Conservation (phyloP, 2,329 filamentous ascomycete genomes). For the Akanthomyces dipterigenus region DNA sequence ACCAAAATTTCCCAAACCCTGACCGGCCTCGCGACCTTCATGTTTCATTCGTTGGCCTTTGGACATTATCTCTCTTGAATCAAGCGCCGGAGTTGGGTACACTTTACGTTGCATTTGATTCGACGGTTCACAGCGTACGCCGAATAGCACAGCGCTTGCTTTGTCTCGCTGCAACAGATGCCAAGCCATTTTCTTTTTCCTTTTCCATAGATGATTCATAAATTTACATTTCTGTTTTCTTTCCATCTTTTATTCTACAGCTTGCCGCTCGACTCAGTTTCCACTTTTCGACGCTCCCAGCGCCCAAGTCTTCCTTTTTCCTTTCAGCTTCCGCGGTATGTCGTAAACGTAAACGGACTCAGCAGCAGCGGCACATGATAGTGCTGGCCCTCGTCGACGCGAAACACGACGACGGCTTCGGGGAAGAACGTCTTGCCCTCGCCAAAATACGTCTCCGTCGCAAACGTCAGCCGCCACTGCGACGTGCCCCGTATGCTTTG, state of each 20-base stretch:
- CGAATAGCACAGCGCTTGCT: not conserved
- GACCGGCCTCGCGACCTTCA: not conserved
- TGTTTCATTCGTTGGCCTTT: not conserved
- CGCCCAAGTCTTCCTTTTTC: conserved; percentile 12
- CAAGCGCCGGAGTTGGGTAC: conserved; percentile 9
- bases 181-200: not conserved
- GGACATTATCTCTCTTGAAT: not conserved
- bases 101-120: not conserved
- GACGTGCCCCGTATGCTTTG: conserved; percentile 37
- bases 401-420: conserved; percentile 49
- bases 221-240: not conserved
- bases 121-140: conserved; percentile 8
- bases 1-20: not conserved
- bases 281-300: not conserved
- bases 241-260: not conserved
- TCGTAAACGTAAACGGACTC: conserved; percentile 74
- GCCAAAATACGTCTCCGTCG: conserved; percentile 66
- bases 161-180: not conserved
- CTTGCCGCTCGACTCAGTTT: not conserved
- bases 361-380: conserved; percentile 76
- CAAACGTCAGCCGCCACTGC: conserved; percentile 64
- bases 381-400: conserved; percentile 52
- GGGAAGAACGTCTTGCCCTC: conserved; percentile 55
- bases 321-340: conserved; percentile 66
- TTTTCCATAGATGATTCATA: not conserved